A percentile compares a stretch with the other conserved stretches of the same genome.
Evolutionary conservation across 2,329 filamentous ascomycete species (phyloP).

Genomic region (Diaporthe citriasiana): DNA sequence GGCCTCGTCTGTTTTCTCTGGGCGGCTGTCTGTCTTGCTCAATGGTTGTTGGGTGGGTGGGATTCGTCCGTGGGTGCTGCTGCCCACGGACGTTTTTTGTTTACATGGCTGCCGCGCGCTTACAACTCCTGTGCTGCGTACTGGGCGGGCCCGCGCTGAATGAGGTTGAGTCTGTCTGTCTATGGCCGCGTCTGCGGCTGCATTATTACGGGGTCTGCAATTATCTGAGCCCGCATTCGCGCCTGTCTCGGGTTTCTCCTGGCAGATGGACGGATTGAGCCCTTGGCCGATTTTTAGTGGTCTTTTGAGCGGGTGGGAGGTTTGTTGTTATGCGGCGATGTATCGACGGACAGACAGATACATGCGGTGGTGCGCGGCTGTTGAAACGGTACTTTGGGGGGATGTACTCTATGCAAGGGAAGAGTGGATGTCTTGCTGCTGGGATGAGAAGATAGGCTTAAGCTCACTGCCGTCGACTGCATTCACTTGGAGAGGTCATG

Average conservation of each 20-base stretch:
- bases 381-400: conserved; percentile 28
- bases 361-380: conserved; percentile 24
- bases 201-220: neutral
- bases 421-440: neutral
- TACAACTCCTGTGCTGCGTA: neutral
- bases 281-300: neutral
- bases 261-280: neutral
- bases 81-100: neutral
- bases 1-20: neutral
- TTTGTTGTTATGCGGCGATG: neutral
- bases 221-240: conserved; percentile 15
- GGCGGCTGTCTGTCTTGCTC: neutral
- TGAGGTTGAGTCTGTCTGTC: neutral
- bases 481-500: neutral
- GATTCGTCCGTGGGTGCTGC: neutral
- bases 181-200: conserved; percentile 7
- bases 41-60: neutral
- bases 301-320: neutral
- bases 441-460: neutral
- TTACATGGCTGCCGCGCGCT: conserved; percentile 16
- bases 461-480: neutral
- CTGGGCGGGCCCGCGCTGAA: neutral
- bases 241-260: conserved; percentile 17
- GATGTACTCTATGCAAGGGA: neutral
- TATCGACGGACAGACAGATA: conserved; percentile 3